Base-by-base conservation (phyloP, 2,329 filamentous ascomycete species). In the Exophiala sideris region DNA sequence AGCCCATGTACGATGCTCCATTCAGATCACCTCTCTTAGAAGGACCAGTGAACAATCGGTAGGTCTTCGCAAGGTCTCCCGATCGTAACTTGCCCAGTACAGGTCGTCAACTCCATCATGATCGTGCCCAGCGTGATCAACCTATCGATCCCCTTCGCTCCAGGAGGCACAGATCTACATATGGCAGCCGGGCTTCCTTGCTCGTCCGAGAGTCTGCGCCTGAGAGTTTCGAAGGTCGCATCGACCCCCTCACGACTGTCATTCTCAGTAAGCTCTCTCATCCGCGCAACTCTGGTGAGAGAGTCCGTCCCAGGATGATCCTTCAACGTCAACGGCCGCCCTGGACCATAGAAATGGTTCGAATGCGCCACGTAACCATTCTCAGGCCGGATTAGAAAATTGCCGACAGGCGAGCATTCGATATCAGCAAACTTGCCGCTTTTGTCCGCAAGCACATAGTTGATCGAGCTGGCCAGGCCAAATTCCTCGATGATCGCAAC, bases 31-130 rank as follows among this genome's bases (percentile, higher is more conserved):
- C 18, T 40, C n/a, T 14, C 14, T 14, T 14, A 4, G 11, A 54
- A 54, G 7, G 45, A 48, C 51, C 51, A 54, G 5, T 54, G 6
- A 16, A 54, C 51, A 36, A 49, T n/a, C 4, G 51, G 45, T n/a
- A 48, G 45, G 18, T 44, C 39, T 8, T 48, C 51, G 32, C 51
- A 54, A 18, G 51, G 51, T 34, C 51, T 48, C 7, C 51, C 51
- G 33, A 54, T 54, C 14, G 36, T 12, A 9, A 44, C 45, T 36
- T 42, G 33, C 16, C 45, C 51, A 5, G 51, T 54, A 16, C 51
- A 36, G 21, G 29, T 35, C 14, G 45, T 54, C 45, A 54, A 49
- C n/a, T 54, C 51, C 51, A 54, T 54, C 38, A 54, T 21, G 29
- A 48, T 49, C 36, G 36, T 36, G 7, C 36, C 45, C 24, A 54